phyloP scores from a whole-genome alignment of 306 rosid species.

The Pachyrhizus erosus region DNA sequence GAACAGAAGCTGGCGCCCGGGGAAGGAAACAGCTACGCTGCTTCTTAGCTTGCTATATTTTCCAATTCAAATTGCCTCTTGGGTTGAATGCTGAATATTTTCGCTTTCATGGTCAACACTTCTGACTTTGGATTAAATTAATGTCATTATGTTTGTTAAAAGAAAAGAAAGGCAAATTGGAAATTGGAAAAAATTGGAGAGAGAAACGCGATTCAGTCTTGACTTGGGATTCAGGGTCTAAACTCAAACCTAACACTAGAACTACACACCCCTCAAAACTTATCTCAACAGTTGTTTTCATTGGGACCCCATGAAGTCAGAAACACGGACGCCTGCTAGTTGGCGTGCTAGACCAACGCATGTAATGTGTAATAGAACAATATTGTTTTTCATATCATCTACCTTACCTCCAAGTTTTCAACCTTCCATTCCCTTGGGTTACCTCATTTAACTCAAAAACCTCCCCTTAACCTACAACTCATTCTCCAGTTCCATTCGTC shows the following conservation, averaged over 20 bases:
- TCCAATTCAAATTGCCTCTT: conserved; percentile 32
- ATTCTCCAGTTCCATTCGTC: too few relatives aligned
- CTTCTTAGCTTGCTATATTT: conserved; percentile 18
- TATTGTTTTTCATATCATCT: too few relatives aligned
- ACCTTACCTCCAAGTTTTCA: too few relatives aligned
- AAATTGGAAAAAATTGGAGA: too few relatives aligned
- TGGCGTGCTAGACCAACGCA: too few relatives aligned
- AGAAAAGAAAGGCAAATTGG: not conserved
- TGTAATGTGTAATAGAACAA: too few relatives aligned
- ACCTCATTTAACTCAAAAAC: too few relatives aligned
- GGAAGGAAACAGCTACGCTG: conserved; percentile 43
- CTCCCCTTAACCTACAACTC: too few relatives aligned
- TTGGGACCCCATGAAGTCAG: not conserved
- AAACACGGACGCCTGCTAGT: conserved; percentile 9
- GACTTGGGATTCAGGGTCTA: not conserved
- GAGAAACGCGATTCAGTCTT: not conserved
- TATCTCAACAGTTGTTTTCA: not conserved
- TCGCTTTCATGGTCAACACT: conserved; percentile 34
- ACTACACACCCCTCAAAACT: not conserved
- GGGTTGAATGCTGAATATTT: conserved; percentile 30
- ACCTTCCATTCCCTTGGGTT: too few relatives aligned
- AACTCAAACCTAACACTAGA: conserved; percentile 2
- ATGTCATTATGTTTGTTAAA: not conserved
- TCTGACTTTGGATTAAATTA: conserved; percentile 35
- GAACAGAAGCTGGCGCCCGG: not conserved